A percentile compares a stretch with the other conserved stretches of the same genome.
These are phyloP conservation scores for Diospyros kaki DNA, from an alignment of 148 eudicot species.

Conservation along the genomic window DNA sequence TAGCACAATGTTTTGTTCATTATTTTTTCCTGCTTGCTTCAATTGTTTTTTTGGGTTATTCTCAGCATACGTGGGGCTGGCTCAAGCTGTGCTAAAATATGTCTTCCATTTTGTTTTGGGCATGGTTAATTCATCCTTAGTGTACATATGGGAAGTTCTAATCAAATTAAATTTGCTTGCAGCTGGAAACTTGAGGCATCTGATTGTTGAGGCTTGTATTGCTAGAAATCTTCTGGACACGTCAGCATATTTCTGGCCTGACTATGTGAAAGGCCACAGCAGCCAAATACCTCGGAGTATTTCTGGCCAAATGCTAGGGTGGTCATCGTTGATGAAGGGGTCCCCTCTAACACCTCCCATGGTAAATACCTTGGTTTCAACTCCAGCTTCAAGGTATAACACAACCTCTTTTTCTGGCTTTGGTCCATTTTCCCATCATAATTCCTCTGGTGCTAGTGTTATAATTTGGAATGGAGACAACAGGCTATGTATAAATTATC, in stretches of 20 bases:
- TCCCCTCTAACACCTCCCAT: slow-evolving; percentile 69
- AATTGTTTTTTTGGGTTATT: neutral
- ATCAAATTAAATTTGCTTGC: slow-evolving; percentile 20
- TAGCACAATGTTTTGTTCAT: no score
- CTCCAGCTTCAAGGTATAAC: slow-evolving; percentile 90
- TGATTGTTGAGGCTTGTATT: slow-evolving; percentile 90
- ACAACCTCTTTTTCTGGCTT: slow-evolving; percentile 3
- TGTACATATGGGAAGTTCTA: neutral
- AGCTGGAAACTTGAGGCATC: slow-evolving; percentile 91
- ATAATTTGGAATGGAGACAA: neutral
- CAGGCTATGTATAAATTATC: neutral
- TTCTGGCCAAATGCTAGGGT: slow-evolving; percentile 69
- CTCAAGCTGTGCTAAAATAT: neutral
- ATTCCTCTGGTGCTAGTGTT: slow-evolving; percentile 3
- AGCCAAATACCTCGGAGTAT: slow-evolving; percentile 72
- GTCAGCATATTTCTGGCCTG: slow-evolving; percentile 86
- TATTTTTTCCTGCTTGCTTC: no score
- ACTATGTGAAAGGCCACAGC: slow-evolving; percentile 81
- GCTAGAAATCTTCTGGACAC: slow-evolving; percentile 81
- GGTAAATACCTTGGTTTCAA: slow-evolving; percentile 61
- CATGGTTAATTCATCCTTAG: neutral
- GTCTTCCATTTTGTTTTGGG: neutral
- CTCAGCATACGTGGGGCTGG: no score
- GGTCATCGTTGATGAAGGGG: slow-evolving; percentile 89
- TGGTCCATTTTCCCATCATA: neutral